Evolutionary conservation across 345 rosid genomes (phyloP), one percentile per base, ranked within the genome.

Genomic region (Melastoma malabathricum): DNA sequence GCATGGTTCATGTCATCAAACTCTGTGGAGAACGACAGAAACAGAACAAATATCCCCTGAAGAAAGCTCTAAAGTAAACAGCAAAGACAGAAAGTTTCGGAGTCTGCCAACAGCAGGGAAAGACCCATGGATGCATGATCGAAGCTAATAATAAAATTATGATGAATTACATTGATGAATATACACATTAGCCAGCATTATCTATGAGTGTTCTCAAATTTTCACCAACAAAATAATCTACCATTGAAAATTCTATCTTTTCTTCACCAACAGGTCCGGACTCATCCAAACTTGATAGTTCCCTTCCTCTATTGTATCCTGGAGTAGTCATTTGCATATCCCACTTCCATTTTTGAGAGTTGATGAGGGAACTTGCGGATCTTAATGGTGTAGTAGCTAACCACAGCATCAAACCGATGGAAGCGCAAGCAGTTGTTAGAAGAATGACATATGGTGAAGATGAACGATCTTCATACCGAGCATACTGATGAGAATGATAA

Each of bases 331-430:
- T 62, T 39, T 63, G 72, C 19, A 47, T 57, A 51, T 85, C 89
- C 81, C 74, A 67, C 59, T 64, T 81, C 88, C 74, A 73, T 15
- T 22, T 63, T 46, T 65, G 82, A 73, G 79, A 66, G 57, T 82
- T 81, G 59, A 61, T 46, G 56, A 54, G 58, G 54, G 72, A 62
- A 63, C 72, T 83, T 5, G 78, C 79, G 51, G 99, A 88, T 65
- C 81, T 93, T 70, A 93, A 66, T 0, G 99, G 97, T 9, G 87
- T 85, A 18, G 90, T 85, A 27, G 74, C 80, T 44, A 93, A 74
- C 99, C 97, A 84, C 23, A 93, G 83, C 84, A 76, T 84, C 76
- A 88, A 51, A 69, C 80, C 76, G 52, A 85, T 70, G 53, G 97
- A 83, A 14, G 76, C 72, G 73, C 69, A 72, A 67, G 84, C 79